These are phyloP conservation scores for Fusarium papillatum DNA, from an alignment of 2,329 filamentous ascomycete genomes.

Conservation along the genomic window DNA sequence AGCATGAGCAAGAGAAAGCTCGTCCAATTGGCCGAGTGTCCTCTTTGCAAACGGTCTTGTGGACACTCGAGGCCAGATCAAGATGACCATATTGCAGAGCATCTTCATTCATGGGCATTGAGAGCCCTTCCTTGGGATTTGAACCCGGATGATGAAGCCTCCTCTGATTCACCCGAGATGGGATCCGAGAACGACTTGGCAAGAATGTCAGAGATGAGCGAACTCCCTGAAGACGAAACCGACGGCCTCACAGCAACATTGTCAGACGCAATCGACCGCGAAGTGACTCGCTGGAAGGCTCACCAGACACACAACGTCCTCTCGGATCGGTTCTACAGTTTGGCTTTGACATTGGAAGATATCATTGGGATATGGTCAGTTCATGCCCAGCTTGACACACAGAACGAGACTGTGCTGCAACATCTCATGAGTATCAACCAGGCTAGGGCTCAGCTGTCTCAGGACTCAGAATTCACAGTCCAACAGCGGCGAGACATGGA, in stretches of 20 bases:
- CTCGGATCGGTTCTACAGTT: background rate
- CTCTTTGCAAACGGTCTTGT: background rate
- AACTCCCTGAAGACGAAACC: background rate
- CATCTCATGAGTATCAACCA: background rate
- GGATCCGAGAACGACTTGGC: constrained; percentile 7
- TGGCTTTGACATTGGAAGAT: background rate
- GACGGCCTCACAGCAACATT: background rate
- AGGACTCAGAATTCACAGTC: background rate
- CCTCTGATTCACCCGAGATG: background rate
- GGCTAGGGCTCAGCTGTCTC: background rate
- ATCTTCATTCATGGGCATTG: constrained; percentile 12
- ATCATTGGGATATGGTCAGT: background rate
- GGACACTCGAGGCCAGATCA: background rate
- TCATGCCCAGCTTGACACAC: background rate
- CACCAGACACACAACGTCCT: background rate
- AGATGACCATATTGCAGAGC: constrained; percentile 11
- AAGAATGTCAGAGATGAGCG: constrained; percentile 8
- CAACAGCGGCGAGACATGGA: background rate
- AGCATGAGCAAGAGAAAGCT: background rate
- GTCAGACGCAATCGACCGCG: background rate
- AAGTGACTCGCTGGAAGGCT: background rate
- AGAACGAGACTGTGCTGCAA: background rate
- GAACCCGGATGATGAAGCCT: background rate
- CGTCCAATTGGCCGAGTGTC: background rate
- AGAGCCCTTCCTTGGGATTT: constrained; percentile 11